A percentile compares a stretch with the other conserved stretches of the same genome.
These are phyloP conservation scores for Petrea volubilis DNA, from an alignment of 257 asterid genomes.

Conservation along the genomic window DNA sequence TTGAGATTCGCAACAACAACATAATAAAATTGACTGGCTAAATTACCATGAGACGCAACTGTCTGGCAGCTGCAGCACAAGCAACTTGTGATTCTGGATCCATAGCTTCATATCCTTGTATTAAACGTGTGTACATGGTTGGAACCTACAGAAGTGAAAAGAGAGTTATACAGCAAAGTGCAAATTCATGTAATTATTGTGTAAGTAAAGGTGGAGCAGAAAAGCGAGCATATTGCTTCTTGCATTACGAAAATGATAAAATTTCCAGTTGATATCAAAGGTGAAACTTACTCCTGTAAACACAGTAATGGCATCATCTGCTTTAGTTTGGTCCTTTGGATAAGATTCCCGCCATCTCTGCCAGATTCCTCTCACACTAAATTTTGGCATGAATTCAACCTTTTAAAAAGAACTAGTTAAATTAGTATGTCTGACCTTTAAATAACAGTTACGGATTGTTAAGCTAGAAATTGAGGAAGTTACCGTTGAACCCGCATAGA, in stretches of 20 bases:
- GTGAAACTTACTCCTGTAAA: slow-evolving; percentile 80
- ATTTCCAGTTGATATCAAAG: not conserved
- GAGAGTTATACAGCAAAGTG: not conserved
- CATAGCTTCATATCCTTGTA: slow-evolving; percentile 96
- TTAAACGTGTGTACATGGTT: slow-evolving; percentile 90
- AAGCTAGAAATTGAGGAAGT: slow-evolving; percentile 28
- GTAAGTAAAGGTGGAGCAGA: not conserved
- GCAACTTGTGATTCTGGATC: slow-evolving; percentile 63
- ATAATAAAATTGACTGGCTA: not conserved
- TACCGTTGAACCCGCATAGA: slow-evolving; percentile 84
- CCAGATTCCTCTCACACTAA: slow-evolving; percentile 97
- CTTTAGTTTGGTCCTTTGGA: slow-evolving; percentile 58
- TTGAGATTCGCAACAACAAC: not conserved
- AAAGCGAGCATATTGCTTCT: not conserved
- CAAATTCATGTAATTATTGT: not conserved
- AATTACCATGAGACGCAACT: slow-evolving; percentile 94
- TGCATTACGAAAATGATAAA: not conserved
- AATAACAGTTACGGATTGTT: too few relatives aligned
- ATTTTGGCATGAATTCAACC: slow-evolving; percentile 95
- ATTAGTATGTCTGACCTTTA: not conserved
- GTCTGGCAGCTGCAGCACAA: slow-evolving; percentile 75
- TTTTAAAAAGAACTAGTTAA: slow-evolving; percentile 28
- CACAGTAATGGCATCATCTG: slow-evolving; percentile 68
- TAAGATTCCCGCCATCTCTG: slow-evolving; percentile 97
- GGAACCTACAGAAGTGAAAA: slow-evolving; percentile 73